Evolutionary conservation across 768 basidiomycete species (phyloP).

Genomic region (Chlorophyllum brunneum): DNA sequence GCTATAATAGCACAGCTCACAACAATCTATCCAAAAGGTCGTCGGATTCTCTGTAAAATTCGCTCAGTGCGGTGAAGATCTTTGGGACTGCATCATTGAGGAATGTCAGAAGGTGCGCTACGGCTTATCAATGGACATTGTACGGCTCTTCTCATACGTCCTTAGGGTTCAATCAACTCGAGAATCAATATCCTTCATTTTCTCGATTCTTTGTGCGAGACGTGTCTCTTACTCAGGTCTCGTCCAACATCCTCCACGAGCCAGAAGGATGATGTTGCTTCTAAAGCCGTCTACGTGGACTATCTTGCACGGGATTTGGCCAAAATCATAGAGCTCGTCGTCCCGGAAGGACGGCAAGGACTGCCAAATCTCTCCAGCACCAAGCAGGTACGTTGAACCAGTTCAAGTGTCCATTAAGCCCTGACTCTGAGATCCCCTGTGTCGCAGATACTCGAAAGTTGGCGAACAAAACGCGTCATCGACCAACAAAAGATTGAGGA

Average conservation of each 20-base stretch:
- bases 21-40: conserved; percentile 85
- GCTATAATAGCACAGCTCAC: conserved; percentile 49
- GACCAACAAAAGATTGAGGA: conserved; percentile 78
- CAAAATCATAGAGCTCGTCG: conserved; percentile 79
- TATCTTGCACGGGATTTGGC: conserved; percentile 75
- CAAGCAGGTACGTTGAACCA: conserved; percentile 62
- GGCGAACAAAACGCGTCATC: conserved; percentile 81
- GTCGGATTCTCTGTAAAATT: conserved; percentile 84
- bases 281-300: conserved; percentile 64
- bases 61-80: conserved; percentile 80
- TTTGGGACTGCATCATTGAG: conserved; percentile 92
- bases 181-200: conserved; percentile 94
- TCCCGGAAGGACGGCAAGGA: conserved; percentile 84
- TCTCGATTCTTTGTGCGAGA: conserved; percentile 83
- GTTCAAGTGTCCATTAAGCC: background rate
- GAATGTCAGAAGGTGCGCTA: conserved; percentile 78
- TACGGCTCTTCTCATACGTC: background rate
- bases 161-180: conserved; percentile 79
- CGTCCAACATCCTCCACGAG: conserved; percentile 16
- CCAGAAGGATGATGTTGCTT: conserved; percentile 13
- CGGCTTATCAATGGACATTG: no score
- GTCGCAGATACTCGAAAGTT: conserved; percentile 82
- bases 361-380: conserved; percentile 85
- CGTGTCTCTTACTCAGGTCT: conserved; percentile 65
- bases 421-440: background rate